Conservation (phyloP, 257 asterid genomes). For the Rhazya stricta region DNA sequence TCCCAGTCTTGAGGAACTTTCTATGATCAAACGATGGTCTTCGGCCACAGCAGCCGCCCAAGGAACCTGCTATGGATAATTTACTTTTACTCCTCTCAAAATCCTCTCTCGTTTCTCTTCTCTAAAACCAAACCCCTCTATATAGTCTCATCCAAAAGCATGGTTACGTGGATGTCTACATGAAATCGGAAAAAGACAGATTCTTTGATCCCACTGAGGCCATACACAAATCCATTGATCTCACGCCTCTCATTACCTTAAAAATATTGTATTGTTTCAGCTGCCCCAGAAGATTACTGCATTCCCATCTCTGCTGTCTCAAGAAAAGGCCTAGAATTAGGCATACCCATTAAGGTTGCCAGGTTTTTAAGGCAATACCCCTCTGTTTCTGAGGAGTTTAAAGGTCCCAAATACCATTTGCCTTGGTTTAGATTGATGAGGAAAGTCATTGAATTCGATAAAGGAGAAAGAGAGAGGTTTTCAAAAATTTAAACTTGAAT, state of each 20-base stretch:
- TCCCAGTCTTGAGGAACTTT: too few relatives aligned
- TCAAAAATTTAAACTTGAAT: slow-evolving; percentile 45
- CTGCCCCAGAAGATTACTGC: slow-evolving; percentile 57
- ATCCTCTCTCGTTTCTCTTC: not conserved
- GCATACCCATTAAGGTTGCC: slow-evolving; percentile 53
- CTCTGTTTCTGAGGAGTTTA: slow-evolving; percentile 79
- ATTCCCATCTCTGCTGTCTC: slow-evolving; percentile 72
- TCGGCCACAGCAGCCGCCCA: too few relatives aligned
- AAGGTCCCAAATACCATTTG: slow-evolving; percentile 56
- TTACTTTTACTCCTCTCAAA: not conserved
- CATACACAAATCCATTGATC: slow-evolving; percentile 72
- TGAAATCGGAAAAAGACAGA: slow-evolving; percentile 83
- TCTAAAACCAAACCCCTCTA: not conserved
- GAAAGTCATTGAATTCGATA: slow-evolving; percentile 61
- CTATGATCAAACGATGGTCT: not conserved
- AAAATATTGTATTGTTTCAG: slow-evolving; percentile 62
- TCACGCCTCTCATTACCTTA: slow-evolving; percentile 56
- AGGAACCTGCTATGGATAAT: not conserved
- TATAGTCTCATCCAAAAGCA: slow-evolving; percentile 26
- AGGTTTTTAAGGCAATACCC: slow-evolving; percentile 77
- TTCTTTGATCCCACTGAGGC: slow-evolving; percentile 63
- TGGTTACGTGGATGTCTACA: slow-evolving; percentile 68
- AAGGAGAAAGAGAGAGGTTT: slow-evolving; percentile 56
- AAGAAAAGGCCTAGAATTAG: slow-evolving; percentile 51
- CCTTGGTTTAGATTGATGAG: slow-evolving; percentile 84